A percentile compares a stretch with the other conserved stretches of the same genome.
Evolutionary conservation across 345 rosid genomes (phyloP).

Genomic region (Atalantia buxifolia): DNA sequence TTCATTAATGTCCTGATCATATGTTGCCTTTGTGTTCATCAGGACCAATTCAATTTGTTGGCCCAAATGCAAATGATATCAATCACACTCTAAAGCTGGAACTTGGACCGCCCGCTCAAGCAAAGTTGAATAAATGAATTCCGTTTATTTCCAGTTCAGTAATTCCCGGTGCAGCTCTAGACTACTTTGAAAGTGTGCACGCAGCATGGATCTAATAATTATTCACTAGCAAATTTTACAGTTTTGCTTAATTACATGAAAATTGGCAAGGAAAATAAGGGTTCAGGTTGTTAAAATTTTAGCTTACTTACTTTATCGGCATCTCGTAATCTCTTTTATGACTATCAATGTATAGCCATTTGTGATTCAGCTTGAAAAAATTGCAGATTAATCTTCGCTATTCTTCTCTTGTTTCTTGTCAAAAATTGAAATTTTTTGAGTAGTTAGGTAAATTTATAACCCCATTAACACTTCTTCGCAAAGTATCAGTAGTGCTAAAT

Average conservation of each 20-base stretch:
- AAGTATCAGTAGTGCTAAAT: no score
- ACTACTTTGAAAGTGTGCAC: no score
- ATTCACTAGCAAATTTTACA: neutral
- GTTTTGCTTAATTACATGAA: neutral
- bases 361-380: neutral
- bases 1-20: no score
- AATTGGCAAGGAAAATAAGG: neutral
- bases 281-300: neutral
- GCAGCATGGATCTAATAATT: neutral
- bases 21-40: neutral
- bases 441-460: no score
- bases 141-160: neutral
- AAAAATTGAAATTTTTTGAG: no score
- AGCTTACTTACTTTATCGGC: neutral
- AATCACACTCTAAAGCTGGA: constrained; percentile 33
- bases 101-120: constrained; percentile 14
- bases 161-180: no score
- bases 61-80: constrained; percentile 27
- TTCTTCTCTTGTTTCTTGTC: neutral
- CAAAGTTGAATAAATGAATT: neutral
- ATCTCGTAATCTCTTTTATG: neutral
- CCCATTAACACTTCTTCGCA: no score
- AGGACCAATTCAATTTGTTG: constrained; percentile 42
- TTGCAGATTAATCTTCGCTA: neutral
- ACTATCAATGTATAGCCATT: neutral